These are phyloP conservation scores for Punica granatum DNA, from an alignment of 345 rosid genomes.

Conservation along the genomic window DNA sequence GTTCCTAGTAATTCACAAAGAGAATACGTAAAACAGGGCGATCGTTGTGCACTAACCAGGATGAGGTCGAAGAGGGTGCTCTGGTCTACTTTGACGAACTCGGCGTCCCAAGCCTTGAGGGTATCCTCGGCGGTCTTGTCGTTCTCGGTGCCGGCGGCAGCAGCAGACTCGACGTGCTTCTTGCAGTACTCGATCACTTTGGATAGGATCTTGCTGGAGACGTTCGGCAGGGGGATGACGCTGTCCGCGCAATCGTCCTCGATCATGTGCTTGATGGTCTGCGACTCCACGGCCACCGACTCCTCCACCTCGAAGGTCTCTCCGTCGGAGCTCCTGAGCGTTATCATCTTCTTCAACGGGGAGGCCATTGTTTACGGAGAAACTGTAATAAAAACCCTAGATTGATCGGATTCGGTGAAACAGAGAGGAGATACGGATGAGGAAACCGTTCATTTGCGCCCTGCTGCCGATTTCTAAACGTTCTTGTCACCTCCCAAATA, in stretches of 20 bases:
- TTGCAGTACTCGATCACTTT: conserved; percentile 71
- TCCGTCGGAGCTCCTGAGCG: conserved; percentile 47
- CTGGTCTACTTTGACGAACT: conserved; percentile 54
- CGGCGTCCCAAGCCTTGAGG: conserved; percentile 50
- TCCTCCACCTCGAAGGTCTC: conserved; percentile 58
- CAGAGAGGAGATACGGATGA: too few species aligned
- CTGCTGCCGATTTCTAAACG: too few species aligned
- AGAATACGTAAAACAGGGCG: not conserved
- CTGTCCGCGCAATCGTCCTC: conserved; percentile 46
- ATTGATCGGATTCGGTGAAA: not conserved
- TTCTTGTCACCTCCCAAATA: too few species aligned
- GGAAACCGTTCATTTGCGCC: too few species aligned
- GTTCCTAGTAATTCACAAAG: not conserved
- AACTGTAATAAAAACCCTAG: not conserved
- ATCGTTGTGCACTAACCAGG: conserved; percentile 25
- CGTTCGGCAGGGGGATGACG: conserved; percentile 61
- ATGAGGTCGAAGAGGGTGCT: conserved; percentile 54
- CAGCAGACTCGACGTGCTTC: conserved; percentile 53
- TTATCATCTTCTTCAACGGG: conserved; percentile 26
- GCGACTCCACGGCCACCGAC: conserved; percentile 46
- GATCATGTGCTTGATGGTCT: conserved; percentile 63
- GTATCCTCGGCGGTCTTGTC: conserved; percentile 2
- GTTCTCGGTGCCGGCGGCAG: conserved; percentile 14
- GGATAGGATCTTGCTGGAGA: conserved; percentile 49
- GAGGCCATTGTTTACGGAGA: not conserved